These are phyloP conservation scores for Paecilomyces variotii DNA, from an alignment of 2,329 filamentous ascomycete genomes.

Conservation along the genomic window DNA sequence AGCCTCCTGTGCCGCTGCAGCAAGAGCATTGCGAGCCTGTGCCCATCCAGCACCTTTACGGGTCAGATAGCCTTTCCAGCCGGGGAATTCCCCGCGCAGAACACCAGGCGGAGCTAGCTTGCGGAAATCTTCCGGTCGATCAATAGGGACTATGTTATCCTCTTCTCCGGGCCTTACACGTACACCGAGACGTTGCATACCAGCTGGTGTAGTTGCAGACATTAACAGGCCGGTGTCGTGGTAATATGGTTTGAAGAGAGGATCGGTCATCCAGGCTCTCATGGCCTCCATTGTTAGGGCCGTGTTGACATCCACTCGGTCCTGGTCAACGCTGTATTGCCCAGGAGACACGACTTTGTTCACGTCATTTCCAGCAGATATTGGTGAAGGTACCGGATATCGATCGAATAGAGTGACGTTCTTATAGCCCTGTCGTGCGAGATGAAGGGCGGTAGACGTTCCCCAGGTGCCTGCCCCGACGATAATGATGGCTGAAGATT, in stretches of 20 bases:
- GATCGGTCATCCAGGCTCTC: conserved; percentile 33
- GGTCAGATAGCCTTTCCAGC: conserved; percentile 38
- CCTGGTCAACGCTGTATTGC: not conserved
- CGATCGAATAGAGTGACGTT: conserved; percentile 38
- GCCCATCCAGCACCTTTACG: conserved; percentile 44
- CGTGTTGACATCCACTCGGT: not conserved
- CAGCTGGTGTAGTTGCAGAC: conserved; percentile 16
- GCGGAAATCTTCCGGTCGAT: conserved; percentile 29
- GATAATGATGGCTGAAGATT: conserved; percentile 19
- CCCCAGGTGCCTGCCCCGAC: conserved; percentile 41
- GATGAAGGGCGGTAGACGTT: conserved; percentile 36
- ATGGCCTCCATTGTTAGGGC: conserved; percentile 11
- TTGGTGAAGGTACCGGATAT: conserved; percentile 34
- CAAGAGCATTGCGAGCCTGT: conserved; percentile 40
- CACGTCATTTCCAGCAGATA: conserved; percentile 36
- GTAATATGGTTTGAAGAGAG: conserved; percentile 32
- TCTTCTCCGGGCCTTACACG: not conserved
- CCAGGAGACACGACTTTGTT: conserved; percentile 30
- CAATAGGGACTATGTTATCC: not conserved
- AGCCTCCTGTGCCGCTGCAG: conserved; percentile 39
- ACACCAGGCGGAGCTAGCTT: conserved; percentile 44
- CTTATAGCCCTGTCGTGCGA: conserved; percentile 30
- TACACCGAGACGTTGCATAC: not conserved
- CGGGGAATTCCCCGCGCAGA: conserved; percentile 32
- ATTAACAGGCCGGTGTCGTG: conserved; percentile 32